Evolutionary conservation across 495 filamentous ascomycete species (phyloP), one percentile per base, ranked within the genome.

Genomic region (Penicillium coffeae): DNA sequence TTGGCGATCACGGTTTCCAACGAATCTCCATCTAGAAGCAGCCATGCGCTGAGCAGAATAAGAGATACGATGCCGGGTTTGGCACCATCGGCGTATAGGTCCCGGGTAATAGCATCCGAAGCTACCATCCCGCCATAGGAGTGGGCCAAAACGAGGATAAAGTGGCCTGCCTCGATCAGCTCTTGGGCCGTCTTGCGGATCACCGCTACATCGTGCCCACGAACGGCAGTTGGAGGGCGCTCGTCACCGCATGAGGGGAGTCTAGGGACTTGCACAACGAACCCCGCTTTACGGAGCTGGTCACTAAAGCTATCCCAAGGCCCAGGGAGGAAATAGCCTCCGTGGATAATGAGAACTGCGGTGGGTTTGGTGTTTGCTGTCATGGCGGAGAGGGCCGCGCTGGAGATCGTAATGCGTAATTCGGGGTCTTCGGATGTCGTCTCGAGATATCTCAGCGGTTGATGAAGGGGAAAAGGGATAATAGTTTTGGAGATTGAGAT

Each of bases 101-200:
- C 41, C 15, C 21, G 22, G 2, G 21, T 40, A 9, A 54, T 50
- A 7, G 51, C 51, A 13, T 54, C 47, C 19, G 45, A 49, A 1
- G 51, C 45, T 14, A 54, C 51, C 9, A 50, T 45, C 7, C 51
- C 51, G 12, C 51, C 51, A n/a, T 54, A 54, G 25, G 46, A 50
- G 22, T 54, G 51, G 14, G 51, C 51, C n/a, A 54, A 19, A 16
- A 54, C 51, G 9, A 56, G 19, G n/a, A 56, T 39, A 1, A 5
- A 21, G 30, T 52, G 42, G 5, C 43, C 43, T 10, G 39, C 3
- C 22, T 43, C 38, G 18, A 48, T 42, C 18, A 56, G 48, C 2
- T 51, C 45, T 37, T 47, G 7, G 2, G 45, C 45, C 10, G 38
- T 45, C 38, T 38, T 15, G 5, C 44, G 54, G 13, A 53, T 50